Percentiles rank a stretch among this genome's conserved stretches.
phyloP scores from a whole-genome alignment of 257 asterid genomes.

The Jasminum sambac region DNA sequence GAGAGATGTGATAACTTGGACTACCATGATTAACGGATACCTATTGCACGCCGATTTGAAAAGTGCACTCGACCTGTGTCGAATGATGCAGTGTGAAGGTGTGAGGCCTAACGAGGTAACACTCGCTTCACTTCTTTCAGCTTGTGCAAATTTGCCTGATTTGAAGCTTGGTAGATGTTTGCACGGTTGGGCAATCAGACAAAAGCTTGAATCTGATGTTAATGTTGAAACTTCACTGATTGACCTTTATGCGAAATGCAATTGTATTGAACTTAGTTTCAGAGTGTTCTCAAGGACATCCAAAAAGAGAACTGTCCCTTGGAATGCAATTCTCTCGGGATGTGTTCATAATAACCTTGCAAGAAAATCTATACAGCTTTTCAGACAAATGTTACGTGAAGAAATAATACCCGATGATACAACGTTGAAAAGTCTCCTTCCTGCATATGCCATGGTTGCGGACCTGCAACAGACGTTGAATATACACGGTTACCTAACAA shows the following conservation, averaged over 20 bases:
- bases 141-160: conserved; percentile 51
- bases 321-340: conserved; percentile 85
- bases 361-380: conserved; percentile 60
- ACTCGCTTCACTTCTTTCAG: conserved; percentile 68
- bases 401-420: conserved; percentile 69
- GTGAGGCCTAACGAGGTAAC: conserved; percentile 83
- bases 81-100: conserved; percentile 73
- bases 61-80: conserved; percentile 56
- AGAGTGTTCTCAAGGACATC: conserved; percentile 61
- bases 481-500: conserved; percentile 62
- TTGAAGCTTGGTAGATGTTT: conserved; percentile 79
- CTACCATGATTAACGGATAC: conserved; percentile 77
- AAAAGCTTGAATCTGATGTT: conserved; percentile 59
- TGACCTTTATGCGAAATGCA: conserved; percentile 81
- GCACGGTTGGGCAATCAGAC: conserved; percentile 88
- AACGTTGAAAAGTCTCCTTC: conserved; percentile 83
- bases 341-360: conserved; percentile 59
- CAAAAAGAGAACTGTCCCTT: conserved; percentile 72
- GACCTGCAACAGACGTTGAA: conserved; percentile 68
- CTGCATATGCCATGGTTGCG: conserved; percentile 76
- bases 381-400: conserved; percentile 65
- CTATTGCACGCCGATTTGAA: conserved; percentile 40
- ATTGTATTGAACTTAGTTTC: conserved; percentile 43
- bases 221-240: conserved; percentile 78
- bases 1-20: conserved; percentile 87